Evolutionary conservation across 305 asterid species (phyloP), one percentile per base, ranked within the genome.

Genomic region (Fraxinus nigra): DNA sequence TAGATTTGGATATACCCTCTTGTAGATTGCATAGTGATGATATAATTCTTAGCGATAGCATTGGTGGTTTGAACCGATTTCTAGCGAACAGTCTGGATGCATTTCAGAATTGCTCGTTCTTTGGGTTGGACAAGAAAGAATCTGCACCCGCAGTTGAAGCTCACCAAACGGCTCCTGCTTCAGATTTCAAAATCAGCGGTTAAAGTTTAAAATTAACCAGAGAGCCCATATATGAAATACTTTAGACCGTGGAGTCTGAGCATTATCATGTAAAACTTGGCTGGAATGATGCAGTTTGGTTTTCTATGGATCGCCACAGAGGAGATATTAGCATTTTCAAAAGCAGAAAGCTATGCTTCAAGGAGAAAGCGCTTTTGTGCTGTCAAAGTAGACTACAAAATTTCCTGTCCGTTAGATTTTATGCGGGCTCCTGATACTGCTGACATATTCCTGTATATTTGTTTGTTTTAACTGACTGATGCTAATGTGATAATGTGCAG

Each of bases 11-110:
- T 78, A 80, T 92, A 79, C 91, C 96, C 85, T 85, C 98, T 5
- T 89, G 93, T 93, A 95, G 97, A 97, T 94, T 93, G 85, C 93
- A 80, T 85, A 92, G 85, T 84, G 92, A 90, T 38, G 97, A 97
- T 82, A 93, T 95, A 80, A 92, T 95, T 83, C 91, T 97, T 81
- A 91, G 93, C 69, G 99, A 97, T 86, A 94, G 98, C 89, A 90
- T 92, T 14, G 91, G 97, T 72, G 97, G 98, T 74, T 86, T 93
- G 90, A 95, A 85, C 91, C 97, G 98, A 85, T 90, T 97, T 82
- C 86, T 95, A 86, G 96, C 92, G 65, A 90, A 90, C 95, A 95
- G 99, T 83, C 88, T 93, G 88, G 99, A 97, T 40, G 98, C 93
- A 0, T 92, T 95, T 86, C 99, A 95, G 85, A 94, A 84, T 77